Base-by-base conservation (phyloP, 176 grass and related monocot genomes). In the Musa troglodytarum region DNA sequence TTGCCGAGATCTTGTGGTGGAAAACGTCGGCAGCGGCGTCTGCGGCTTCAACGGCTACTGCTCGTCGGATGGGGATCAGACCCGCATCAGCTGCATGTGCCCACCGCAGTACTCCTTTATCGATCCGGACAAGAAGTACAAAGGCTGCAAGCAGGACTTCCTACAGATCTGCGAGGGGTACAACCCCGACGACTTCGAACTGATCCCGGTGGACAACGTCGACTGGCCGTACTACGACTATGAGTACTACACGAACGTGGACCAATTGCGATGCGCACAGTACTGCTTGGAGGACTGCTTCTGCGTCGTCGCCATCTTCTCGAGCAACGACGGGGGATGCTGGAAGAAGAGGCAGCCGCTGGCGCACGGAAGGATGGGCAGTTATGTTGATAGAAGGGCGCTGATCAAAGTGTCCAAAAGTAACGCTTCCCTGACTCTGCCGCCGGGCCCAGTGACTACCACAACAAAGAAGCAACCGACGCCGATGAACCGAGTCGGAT, bases 341-440 rank as follows among this genome's bases (percentile, higher is more conserved):
- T 86, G 78, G 81, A 92, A 89, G 81, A 92, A 86, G 29, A 92
- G 80, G 79, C 66, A 75, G 11, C 90, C 90, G 24, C 56, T 92
- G 21, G 77, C 90, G 11, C 80, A 87, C 2, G 86, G 90, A 1
- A 17, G 1, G 3, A 80, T 59, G 29, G 78, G 61, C 0, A 14
- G 34, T 34, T 11, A 0, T 17, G 71, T 77, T 11, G 4, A 86
- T 3, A 68, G 76, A 28, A 82, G 24, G 13, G 0, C 77, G 3
- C 22, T 89, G 0, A 25, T 92, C 67, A 92, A 89, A 64, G 72
- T 92, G 16, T 63, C 50, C 8, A 73, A 54, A 24, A n/a, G 74
- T 51, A 92, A 89, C 11, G 2, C n/a, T 34, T 74, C 81, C 9
- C 63, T 68, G 0, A 16, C 52, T 17, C 20, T 49, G 24, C 11